Percentiles rank a stretch among this genome's conserved stretches.
Conservation (phyloP, 2,329 filamentous ascomycete species). For the Peltaster fructicola region DNA sequence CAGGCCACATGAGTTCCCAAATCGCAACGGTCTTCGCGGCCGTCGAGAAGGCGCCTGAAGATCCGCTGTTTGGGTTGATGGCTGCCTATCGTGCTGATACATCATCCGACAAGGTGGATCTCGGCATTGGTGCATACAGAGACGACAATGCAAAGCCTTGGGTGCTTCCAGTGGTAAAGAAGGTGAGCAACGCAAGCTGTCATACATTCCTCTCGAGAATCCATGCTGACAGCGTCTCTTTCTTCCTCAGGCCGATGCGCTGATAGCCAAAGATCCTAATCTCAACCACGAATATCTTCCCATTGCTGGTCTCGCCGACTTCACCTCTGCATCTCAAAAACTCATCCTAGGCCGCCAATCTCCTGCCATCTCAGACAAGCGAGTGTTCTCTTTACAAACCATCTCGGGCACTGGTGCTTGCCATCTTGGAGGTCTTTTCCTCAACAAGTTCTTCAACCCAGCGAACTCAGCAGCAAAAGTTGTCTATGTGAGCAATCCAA, state of each 20-base stretch:
- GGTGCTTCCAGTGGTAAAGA: conserved; percentile 90
- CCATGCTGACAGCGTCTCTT: too few relatives aligned
- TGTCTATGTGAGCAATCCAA: conserved; percentile 85
- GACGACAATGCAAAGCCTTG: conserved; percentile 93
- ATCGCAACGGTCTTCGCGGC: conserved; percentile 52
- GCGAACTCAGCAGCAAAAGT: conserved; percentile 42
- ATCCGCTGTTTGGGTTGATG: conserved; percentile 87
- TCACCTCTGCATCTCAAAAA: conserved; percentile 81
- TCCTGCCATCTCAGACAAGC: conserved; percentile 67
- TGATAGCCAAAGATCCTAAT: conserved; percentile 71
- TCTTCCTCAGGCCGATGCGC: conserved; percentile 68
- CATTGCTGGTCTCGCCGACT: conserved; percentile 71
- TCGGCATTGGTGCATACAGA: conserved; percentile 89
- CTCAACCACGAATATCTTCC: conserved; percentile 98
- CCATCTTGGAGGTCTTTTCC: conserved; percentile 84
- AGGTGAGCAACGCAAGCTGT: conserved; percentile 52
- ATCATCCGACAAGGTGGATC: conserved; percentile 66
- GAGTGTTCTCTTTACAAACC: conserved; percentile 69
- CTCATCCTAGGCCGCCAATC: conserved; percentile 68
- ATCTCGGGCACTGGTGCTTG: conserved; percentile 95
- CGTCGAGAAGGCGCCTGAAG: conserved; percentile 82
- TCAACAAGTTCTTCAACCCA: conserved; percentile 68
- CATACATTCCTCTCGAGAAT: too few relatives aligned
- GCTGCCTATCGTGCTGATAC: conserved; percentile 70
- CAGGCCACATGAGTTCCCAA: conserved; percentile 51